These are phyloP conservation scores for Mycosarcoma maydis DNA, from an alignment of 1,284 basidiomycete species.

Conservation along the genomic window DNA sequence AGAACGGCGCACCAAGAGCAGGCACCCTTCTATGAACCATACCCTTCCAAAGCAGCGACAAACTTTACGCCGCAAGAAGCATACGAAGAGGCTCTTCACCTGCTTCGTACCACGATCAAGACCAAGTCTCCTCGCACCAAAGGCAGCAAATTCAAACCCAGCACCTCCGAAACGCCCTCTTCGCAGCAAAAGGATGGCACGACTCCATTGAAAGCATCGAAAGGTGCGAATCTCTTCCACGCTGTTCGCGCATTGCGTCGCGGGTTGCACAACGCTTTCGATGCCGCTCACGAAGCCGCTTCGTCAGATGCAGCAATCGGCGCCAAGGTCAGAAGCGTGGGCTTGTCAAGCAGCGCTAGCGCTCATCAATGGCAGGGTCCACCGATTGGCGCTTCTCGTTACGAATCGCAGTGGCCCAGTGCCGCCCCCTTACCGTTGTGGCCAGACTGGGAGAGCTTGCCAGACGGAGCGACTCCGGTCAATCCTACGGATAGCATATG, in stretches of 20 bases:
- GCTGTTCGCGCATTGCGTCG: slow-evolving; percentile 5
- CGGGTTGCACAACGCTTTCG: slow-evolving; percentile 10
- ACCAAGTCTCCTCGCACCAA: slow-evolving; percentile 17
- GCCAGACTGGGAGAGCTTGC: slow-evolving; percentile 56
- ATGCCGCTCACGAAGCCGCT: slow-evolving; percentile 6
- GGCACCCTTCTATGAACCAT: slow-evolving; percentile 1
- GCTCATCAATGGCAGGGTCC: slow-evolving; percentile 38
- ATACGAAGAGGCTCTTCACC: slow-evolving; percentile 46
- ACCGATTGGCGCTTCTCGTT: slow-evolving; percentile 22
- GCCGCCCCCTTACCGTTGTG: slow-evolving; percentile 43
- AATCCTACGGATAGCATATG: slow-evolving; percentile 33
- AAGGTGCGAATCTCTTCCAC: not conserved
- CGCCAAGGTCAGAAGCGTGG: slow-evolving; percentile 5
- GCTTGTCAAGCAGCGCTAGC: slow-evolving; percentile 10
- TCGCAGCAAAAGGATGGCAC: slow-evolving; percentile 4
- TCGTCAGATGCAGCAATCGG: slow-evolving; percentile 7
- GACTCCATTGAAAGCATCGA: not conserved
- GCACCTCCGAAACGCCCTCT: not conserved
- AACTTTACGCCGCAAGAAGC: slow-evolving; percentile 28
- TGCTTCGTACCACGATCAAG: slow-evolving; percentile 43
- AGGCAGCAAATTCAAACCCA: not conserved
- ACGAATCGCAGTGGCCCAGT: slow-evolving; percentile 37
- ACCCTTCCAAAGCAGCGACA: slow-evolving; percentile 3
- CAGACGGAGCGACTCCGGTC: slow-evolving; percentile 17
- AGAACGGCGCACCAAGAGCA: slow-evolving; percentile 16